Percentiles rank a stretch among this genome's conserved stretches.
Conservation (phyloP, 2,329 filamentous ascomycete genomes). For the Penicillium sp. region DNA sequence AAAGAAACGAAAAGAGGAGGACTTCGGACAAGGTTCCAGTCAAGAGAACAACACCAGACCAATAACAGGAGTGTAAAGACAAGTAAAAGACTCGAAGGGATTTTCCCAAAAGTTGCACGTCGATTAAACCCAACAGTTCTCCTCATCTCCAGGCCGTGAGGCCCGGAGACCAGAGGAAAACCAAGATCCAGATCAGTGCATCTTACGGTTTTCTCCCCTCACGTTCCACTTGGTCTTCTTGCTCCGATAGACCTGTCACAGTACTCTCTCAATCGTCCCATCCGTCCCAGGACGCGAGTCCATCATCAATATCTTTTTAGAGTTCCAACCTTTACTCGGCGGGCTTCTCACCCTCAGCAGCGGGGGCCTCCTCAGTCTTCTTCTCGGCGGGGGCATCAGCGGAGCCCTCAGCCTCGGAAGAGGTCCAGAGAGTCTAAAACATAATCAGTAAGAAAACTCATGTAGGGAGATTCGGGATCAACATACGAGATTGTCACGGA, state of each 20-base stretch:
- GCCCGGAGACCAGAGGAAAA: conserved; percentile 7
- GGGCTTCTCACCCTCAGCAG: conserved; percentile 44
- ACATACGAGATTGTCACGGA: conserved; percentile 90
- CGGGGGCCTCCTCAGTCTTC: conserved; percentile 46
- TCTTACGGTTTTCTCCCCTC: background rate
- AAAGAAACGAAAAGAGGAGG: conserved; percentile 20
- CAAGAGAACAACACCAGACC: conserved; percentile 10
- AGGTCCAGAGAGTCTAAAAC: conserved; percentile 94
- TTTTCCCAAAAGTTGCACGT: background rate
- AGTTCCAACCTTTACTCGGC: conserved; percentile 43
- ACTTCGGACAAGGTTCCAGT: conserved; percentile 8
- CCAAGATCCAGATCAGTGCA: background rate
- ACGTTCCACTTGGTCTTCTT: conserved; percentile 3
- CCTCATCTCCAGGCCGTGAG: conserved; percentile 2
- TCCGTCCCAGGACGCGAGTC: conserved; percentile 30
- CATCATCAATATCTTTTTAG: conserved; percentile 33
- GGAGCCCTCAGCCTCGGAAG: conserved; percentile 89
- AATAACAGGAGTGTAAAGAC: conserved; percentile 8
- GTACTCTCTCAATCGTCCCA: conserved; percentile 20
- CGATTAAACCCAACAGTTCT: background rate
- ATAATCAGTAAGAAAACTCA: background rate
- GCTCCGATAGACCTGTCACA: conserved; percentile 13
- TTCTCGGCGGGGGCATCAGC: conserved; percentile 50
- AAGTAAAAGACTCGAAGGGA: conserved; percentile 6
- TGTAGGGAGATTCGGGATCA: background rate